Evolutionary conservation across 805 yeast species (phyloP).

Genomic region (Teunomyces aglyptinius): DNA sequence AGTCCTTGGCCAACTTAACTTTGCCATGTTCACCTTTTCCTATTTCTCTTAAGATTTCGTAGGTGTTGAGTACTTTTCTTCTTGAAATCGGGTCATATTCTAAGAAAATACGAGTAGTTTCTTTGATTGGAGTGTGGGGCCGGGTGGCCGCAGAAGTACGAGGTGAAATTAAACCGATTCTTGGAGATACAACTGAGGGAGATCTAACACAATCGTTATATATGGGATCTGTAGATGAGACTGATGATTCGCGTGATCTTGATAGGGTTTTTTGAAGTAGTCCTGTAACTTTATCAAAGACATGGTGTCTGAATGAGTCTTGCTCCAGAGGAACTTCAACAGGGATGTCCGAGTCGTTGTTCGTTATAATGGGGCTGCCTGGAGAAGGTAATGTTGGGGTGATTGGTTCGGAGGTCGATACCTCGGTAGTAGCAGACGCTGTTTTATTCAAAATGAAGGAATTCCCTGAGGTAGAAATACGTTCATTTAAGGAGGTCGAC

Average conservation of each 20-base stretch:
- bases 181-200: not conserved
- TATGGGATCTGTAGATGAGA: constrained; percentile 6
- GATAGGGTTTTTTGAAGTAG: constrained; percentile 25
- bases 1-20: constrained; percentile 84
- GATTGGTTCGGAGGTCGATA: constrained; percentile 8
- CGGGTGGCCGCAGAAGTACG: not conserved
- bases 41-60: constrained; percentile 81
- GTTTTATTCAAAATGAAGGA: constrained; percentile 3
- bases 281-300: constrained; percentile 34
- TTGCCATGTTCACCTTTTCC: constrained; percentile 99
- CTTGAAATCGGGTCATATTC: constrained; percentile 88
- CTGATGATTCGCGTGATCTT: constrained; percentile 11
- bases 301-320: constrained; percentile 17
- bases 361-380: not conserved
- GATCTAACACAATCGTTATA: constrained; percentile 3
- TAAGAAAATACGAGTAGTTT: constrained; percentile 72
- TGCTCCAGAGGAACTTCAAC: not conserved
- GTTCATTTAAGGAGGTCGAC: constrained; percentile 3
- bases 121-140: constrained; percentile 42
- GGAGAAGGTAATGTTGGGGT: constrained; percentile 7
- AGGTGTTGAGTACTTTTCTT: constrained; percentile 80
- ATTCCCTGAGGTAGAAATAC: constrained; percentile 3
- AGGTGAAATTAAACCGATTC: constrained; percentile 4
- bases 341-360: not conserved
- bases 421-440: constrained; percentile 8